These are phyloP conservation scores for Epichloe scottii DNA, from an alignment of 2,329 filamentous ascomycete species.

Conservation along the genomic window DNA sequence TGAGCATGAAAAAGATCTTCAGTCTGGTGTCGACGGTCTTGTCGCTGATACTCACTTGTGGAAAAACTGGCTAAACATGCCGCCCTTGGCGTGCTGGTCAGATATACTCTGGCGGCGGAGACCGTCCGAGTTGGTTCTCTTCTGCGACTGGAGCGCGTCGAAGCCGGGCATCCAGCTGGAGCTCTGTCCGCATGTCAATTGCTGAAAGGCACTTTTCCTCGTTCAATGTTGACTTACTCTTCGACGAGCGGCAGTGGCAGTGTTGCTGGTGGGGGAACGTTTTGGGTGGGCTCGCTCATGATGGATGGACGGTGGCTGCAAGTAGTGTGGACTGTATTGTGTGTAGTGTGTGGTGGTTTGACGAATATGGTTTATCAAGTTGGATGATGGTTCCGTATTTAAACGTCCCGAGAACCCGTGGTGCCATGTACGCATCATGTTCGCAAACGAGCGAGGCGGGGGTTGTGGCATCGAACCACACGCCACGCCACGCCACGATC, in stretches of 20 bases:
- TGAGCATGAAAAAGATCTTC: not conserved
- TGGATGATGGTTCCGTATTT: too few species aligned
- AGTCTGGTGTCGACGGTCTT: not conserved
- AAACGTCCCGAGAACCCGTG: too few species aligned
- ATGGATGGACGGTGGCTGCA: conserved; percentile 1
- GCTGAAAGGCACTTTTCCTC: too few species aligned
- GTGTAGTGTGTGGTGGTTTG: too few species aligned
- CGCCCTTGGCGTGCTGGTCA: conserved; percentile 37
- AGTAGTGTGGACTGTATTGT: not conserved
- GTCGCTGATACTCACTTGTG: conserved; percentile 32
- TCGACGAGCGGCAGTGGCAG: conserved; percentile 14
- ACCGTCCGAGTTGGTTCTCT: conserved; percentile 31
- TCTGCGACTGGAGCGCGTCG: conserved; percentile 37
- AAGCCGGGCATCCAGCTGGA: conserved; percentile 36
- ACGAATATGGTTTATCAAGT: accelerated
- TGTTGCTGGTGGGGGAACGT: conserved; percentile 7
- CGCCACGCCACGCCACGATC: too few species aligned
- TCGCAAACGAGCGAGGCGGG: too few species aligned
- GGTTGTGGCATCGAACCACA: too few species aligned
- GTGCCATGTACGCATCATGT: too few species aligned
- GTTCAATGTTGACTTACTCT: conserved; percentile 11
- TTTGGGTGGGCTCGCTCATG: conserved; percentile 19
- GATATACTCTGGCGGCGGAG: conserved; percentile 42
- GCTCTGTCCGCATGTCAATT: conserved; percentile 18
- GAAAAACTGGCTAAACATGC: conserved; percentile 43